Conservation (phyloP, 1,139 yeast genomes). For the Groenewaldozyma auringiensis region DNA sequence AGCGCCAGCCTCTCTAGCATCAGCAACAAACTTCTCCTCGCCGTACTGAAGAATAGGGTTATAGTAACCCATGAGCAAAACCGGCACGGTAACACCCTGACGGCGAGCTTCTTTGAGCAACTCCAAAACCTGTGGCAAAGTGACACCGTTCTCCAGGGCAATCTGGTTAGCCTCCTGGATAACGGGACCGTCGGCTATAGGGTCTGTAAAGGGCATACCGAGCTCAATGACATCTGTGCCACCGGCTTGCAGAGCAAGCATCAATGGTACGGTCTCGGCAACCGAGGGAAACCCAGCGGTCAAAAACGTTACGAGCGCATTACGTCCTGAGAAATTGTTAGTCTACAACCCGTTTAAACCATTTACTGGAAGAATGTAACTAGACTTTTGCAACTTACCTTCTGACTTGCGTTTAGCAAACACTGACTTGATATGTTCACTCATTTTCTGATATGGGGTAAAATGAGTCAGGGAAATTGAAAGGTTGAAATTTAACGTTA, state of each 20-base stretch:
- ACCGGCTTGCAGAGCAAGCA: conserved; percentile 84
- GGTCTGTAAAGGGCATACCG: conserved; percentile 97
- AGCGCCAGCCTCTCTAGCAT: conserved; percentile 80
- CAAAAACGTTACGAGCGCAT: conserved; percentile 83
- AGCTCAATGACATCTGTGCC: conserved; percentile 93
- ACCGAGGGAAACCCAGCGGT: conserved; percentile 92
- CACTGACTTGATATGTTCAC: neutral
- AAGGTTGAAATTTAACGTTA: no score
- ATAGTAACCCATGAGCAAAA: conserved; percentile 93
- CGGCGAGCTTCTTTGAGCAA: conserved; percentile 67
- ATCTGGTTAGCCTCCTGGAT: conserved; percentile 72
- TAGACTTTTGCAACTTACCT: conserved; percentile 4
- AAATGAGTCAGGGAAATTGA: no score
- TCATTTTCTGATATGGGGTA: neutral
- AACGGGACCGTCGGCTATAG: conserved; percentile 97
- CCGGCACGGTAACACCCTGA: conserved; percentile 80
- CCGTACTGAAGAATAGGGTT: conserved; percentile 90
- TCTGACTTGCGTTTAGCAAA: conserved; percentile 3
- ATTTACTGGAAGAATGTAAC: no score
- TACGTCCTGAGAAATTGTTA: conserved; percentile 43
- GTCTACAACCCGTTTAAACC: neutral
- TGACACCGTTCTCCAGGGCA: conserved; percentile 76
- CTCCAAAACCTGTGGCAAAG: conserved; percentile 60
- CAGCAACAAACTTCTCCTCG: conserved; percentile 71
- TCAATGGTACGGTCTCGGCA: conserved; percentile 78